Evolutionary conservation across 2,329 filamentous ascomycete species (phyloP), one percentile per base, ranked within the genome.

Genomic region (Colletotrichum sansevieriae): DNA sequence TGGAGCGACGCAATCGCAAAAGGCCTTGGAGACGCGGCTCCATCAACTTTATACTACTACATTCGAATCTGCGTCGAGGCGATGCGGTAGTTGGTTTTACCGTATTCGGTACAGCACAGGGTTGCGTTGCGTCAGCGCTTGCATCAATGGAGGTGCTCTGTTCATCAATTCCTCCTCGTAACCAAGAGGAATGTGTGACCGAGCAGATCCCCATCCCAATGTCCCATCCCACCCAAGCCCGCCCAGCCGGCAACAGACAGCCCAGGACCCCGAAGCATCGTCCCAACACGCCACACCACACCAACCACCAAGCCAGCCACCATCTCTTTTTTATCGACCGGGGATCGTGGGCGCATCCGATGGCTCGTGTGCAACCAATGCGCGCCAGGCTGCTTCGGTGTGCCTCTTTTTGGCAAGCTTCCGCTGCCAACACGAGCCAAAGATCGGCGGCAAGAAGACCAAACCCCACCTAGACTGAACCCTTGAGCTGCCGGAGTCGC

Each of bases 131-230:
- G 25, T 43, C 35, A 62, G 33, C 37, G 20, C 47, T 12, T 46
- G 56, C 29, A 39, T 25, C 41, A 35, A 6, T 3, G 15, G n/a
- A 18, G 35, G 37, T 54, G 33, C 49, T 11, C 11, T 41, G 22
- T 63, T 63, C 59, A 57, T 57, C 51, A 35, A 51, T 57, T n/a
- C 56, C 20, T 43, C 55, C 49, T 67, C 22, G 56, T 56, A 35
- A 61, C 15, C 9, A 15, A 12, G 20, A 13, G 12, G 44, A 56
- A 56, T 51, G 35, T 51, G 35, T 55, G 41, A 35, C 62, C 47
- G 12, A 66, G 15, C 13, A 63, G 44, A 35, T 20, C 13, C 43
- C 49, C 56, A 39, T 35, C 37, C 29, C 47, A 15, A 4, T 13
- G 25, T 20, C 20, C 15, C 46, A 37, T 37, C 35, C 9, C 9